Conservation (phyloP, 2,329 filamentous ascomycete genomes). For the Scedosporium dehoogii region DNA sequence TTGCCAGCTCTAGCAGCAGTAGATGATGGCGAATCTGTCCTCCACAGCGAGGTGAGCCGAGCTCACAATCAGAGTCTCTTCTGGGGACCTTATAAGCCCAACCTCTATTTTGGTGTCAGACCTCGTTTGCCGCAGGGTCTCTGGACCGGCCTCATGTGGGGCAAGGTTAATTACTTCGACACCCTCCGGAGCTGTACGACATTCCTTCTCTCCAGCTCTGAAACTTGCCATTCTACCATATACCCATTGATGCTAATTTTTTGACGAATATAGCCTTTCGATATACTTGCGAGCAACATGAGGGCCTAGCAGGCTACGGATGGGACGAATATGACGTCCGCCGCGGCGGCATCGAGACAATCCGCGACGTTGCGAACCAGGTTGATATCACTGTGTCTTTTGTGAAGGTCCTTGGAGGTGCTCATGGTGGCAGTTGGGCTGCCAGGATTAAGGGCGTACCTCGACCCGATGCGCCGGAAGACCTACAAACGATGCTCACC, state of each 20-base stretch:
- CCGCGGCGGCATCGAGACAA: constrained; percentile 76
- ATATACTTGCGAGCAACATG: constrained; percentile 92
- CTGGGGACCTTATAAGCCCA: constrained; percentile 93
- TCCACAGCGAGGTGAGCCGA: constrained; percentile 39
- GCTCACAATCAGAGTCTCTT: constrained; percentile 73
- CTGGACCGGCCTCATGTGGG: constrained; percentile 80
- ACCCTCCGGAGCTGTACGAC: constrained; percentile 65
- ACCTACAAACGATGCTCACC: constrained; percentile 66
- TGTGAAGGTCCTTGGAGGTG: constrained; percentile 80
- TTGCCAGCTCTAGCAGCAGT: constrained; percentile 10
- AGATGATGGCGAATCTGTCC: constrained; percentile 24
- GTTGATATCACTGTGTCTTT: constrained; percentile 90
- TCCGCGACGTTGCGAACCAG: constrained; percentile 80
- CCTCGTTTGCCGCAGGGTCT: constrained; percentile 75
- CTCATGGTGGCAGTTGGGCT: constrained; percentile 84
- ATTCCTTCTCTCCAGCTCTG: constrained; percentile 34
- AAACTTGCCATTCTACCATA: background rate
- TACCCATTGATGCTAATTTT: background rate
- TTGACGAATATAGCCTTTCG: constrained; percentile 55
- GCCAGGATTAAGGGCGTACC: constrained; percentile 76
- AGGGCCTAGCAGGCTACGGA: constrained; percentile 88
- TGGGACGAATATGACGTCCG: constrained; percentile 96
- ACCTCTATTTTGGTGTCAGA: constrained; percentile 86
- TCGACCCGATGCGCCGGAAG: constrained; percentile 54
- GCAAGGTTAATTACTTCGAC: constrained; percentile 67